Percentiles rank a stretch among this genome's conserved stretches.
phyloP scores from a whole-genome alignment of 2,329 filamentous ascomycete genomes.

The Trichoderma sp. region DNA sequence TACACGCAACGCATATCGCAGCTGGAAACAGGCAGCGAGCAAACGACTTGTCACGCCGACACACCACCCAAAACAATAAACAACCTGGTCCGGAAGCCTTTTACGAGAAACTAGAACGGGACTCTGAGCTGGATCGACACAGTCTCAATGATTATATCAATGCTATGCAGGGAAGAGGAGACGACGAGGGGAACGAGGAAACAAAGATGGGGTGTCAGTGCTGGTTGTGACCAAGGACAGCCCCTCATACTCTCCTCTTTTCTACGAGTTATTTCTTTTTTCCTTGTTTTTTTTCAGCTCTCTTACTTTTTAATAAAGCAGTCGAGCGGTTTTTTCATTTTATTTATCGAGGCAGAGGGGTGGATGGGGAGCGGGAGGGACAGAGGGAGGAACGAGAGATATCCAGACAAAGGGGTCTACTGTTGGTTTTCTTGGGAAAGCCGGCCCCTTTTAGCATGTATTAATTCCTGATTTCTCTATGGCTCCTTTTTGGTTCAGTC shows the following conservation, averaged over 20 bases:
- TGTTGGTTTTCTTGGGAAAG: conserved; percentile 29
- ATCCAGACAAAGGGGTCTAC: conserved; percentile 36
- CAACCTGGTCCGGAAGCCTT: conserved; percentile 24
- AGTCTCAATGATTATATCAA: conserved; percentile 28
- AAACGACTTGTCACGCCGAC: conserved; percentile 23
- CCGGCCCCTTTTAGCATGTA: conserved; percentile 52
- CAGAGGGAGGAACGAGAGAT: conserved; percentile 20
- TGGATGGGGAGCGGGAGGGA: too few relatives aligned
- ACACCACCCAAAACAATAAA: conserved; percentile 17
- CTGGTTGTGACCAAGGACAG: conserved; percentile 19
- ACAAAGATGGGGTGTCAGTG: not conserved
- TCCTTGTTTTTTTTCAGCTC: conserved; percentile 7
- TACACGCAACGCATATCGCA: conserved; percentile 28
- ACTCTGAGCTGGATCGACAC: conserved; percentile 23
- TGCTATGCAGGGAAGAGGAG: conserved; percentile 16
- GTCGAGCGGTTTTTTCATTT: conserved; percentile 25
- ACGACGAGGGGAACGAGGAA: conserved; percentile 20
- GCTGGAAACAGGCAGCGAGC: conserved; percentile 34
- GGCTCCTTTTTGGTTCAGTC: conserved; percentile 33
- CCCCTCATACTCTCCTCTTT: conserved; percentile 16
- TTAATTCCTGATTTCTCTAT: conserved; percentile 48
- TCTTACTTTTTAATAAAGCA: conserved; percentile 28
- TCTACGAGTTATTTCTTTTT: conserved; percentile 16
- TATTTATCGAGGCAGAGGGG: not conserved
- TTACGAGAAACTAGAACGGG: conserved; percentile 27